Percentiles rank a stretch among this genome's conserved stretches.
Conservation (phyloP, 1,139 yeast genomes). For the Magnusiomyces sp. region DNA sequence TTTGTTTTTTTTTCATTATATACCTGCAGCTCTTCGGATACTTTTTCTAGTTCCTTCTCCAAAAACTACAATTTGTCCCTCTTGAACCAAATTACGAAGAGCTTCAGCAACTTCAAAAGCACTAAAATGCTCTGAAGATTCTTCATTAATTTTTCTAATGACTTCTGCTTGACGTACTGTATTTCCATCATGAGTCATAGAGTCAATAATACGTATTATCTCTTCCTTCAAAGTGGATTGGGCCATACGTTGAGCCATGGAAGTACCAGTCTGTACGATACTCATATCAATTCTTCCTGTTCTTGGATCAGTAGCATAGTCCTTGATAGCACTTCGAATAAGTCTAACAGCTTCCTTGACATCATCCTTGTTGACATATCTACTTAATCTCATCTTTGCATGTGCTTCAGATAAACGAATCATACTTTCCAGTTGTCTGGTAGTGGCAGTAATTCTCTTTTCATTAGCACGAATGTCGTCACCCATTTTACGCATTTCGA, state of each 20-base stretch:
- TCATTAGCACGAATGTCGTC: constrained; percentile 84
- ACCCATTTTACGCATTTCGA: constrained; percentile 88
- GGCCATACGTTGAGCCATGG: constrained; percentile 74
- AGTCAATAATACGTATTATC: constrained; percentile 26
- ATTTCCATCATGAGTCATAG: constrained; percentile 45
- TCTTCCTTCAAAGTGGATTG: constrained; percentile 55
- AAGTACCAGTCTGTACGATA: constrained; percentile 90
- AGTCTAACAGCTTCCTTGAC: constrained; percentile 92
- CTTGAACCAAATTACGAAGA: constrained; percentile 61
- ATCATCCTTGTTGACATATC: constrained; percentile 63
- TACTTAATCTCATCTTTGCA: constrained; percentile 85
- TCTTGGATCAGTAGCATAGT: constrained; percentile 94
- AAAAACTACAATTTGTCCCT: constrained; percentile 59
- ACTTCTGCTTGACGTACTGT: constrained; percentile 55
- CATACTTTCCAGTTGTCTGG: constrained; percentile 94
- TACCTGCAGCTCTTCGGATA: constrained; percentile 40
- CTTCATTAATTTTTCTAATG: constrained; percentile 56
- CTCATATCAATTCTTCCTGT: constrained; percentile 98
- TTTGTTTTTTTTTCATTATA: too few relatives aligned
- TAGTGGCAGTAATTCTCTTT: constrained; percentile 92
- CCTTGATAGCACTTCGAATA: constrained; percentile 89
- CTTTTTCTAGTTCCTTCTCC: constrained; percentile 71
- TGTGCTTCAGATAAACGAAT: constrained; percentile 92
- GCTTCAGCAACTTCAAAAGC: constrained; percentile 61
- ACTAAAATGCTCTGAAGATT: constrained; percentile 60